These are phyloP conservation scores for Dorcoceras hygrometricum DNA, from an alignment of 257 asterid genomes.

Conservation along the genomic window DNA sequence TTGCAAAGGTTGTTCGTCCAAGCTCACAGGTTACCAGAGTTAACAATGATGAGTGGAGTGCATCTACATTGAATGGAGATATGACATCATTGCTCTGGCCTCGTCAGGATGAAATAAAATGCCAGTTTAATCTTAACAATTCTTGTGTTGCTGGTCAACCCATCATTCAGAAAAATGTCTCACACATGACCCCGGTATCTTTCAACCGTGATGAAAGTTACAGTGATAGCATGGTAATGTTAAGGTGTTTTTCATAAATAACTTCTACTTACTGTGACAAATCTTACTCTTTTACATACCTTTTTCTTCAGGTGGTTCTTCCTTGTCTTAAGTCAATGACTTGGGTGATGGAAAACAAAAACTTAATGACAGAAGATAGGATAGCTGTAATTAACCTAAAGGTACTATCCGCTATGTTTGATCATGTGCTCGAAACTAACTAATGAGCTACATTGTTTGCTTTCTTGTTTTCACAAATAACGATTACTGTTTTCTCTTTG, in stretches of 20 bases:
- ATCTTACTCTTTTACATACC: conserved; percentile 20
- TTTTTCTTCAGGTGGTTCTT: conserved; percentile 50
- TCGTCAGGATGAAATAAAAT: conserved; percentile 57
- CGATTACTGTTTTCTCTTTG: neutral
- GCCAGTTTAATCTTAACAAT: conserved; percentile 61
- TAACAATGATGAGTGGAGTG: conserved; percentile 52
- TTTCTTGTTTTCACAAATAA: neutral
- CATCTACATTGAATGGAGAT: conserved; percentile 39
- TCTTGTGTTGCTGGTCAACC: conserved; percentile 43
- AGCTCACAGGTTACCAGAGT: conserved; percentile 51
- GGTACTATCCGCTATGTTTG: conserved; percentile 33
- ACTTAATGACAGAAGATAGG: conserved; percentile 55
- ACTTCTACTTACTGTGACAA: conserved; percentile 7
- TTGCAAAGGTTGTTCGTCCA: conserved; percentile 56
- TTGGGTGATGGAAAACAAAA: conserved; percentile 90
- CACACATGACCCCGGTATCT: conserved; percentile 55
- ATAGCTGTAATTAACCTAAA: conserved; percentile 83
- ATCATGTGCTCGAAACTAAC: conserved; percentile 17
- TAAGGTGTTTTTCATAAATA: conserved; percentile 20
- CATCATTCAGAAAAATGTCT: conserved; percentile 42
- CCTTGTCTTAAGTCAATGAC: conserved; percentile 94
- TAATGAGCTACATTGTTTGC: conserved; percentile 2
- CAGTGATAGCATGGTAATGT: conserved; percentile 60
- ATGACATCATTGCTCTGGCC: conserved; percentile 78
- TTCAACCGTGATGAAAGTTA: conserved; percentile 49